Base-by-base conservation (phyloP, 208 protist species). In the Acanthamoeba rhysodes region DNA sequence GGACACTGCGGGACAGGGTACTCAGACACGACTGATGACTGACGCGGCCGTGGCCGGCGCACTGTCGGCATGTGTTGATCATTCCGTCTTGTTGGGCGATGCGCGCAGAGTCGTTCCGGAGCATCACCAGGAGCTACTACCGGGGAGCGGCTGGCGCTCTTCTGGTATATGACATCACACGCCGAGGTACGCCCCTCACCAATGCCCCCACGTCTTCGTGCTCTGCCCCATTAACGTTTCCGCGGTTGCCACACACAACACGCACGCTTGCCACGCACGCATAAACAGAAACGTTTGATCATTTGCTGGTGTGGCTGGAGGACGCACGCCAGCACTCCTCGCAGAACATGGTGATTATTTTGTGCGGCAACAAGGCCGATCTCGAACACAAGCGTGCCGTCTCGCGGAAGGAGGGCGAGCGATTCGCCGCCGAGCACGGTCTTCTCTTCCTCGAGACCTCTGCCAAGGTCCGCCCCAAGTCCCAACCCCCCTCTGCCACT, bases 331-430 rank as follows among this genome's bases (percentile, higher is more conserved):
- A 99, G 70, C 99, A 99, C 95, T 98, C 99, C 4, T 99, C 98
- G 96, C 98, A 97, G 12, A 98, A 99, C 80, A 99, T 99, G 96
- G 98, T 99, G 16, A 99, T 99, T 94, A 99, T 99, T 98, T 97
- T 99, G 4, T 99, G 99, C 91, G 99, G 99, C 64, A 99, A 99
- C 98, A 99, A 99, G 96, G 98, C 98, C 93, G 99, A 99, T 95
- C 95, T 99, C 4, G 98, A 99, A 45, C 96, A 98, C 37, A 97
- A 96, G 96, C 97, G 99, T 12, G 98, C 99, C 72, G 99, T 98
- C 48, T 98, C 97, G 12, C 95, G 95, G 0, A 99, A 99, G 95
- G 99, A 99, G 95, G 99, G 99, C 29, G 97, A 99, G 96, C 94
- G 95, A 24, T 99, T 99, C 97, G 99, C 99, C 10, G 96, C 97